A percentile compares a stretch with the other conserved stretches of the same genome.
These are phyloP conservation scores for Aspergillus fischeri DNA, from an alignment of 2,329 filamentous ascomycete genomes.

Conservation along the genomic window DNA sequence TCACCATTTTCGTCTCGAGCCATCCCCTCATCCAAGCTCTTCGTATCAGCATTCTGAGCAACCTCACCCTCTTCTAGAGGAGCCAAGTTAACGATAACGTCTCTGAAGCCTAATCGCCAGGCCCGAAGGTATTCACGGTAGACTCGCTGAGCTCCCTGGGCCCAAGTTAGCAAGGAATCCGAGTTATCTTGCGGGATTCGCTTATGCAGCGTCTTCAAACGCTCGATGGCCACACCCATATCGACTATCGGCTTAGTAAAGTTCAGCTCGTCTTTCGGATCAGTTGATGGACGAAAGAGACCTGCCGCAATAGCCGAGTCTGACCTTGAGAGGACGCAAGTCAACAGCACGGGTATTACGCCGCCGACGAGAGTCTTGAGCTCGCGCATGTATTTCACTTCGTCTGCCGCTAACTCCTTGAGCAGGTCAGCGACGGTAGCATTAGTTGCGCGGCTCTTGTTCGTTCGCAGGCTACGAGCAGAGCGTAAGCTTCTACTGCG, in stretches of 20 bases:
- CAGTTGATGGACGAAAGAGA: conserved; percentile 59
- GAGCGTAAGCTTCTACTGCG: conserved; percentile 69
- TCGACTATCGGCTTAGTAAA: conserved; percentile 84
- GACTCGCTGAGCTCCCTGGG: conserved; percentile 68
- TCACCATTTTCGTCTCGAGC: conserved; percentile 58
- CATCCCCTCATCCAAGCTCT: conserved; percentile 51
- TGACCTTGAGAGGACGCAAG: conserved; percentile 72
- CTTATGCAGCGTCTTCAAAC: conserved; percentile 74
- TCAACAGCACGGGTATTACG: conserved; percentile 87
- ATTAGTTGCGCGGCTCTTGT: conserved; percentile 61
- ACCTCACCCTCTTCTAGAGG: conserved; percentile 64
- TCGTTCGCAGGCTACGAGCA: conserved; percentile 71
- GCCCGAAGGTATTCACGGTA: conserved; percentile 82
- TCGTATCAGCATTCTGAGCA: conserved; percentile 39
- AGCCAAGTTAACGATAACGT: conserved; percentile 88
- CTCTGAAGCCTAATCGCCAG: conserved; percentile 92
- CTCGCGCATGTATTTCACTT: conserved; percentile 83
- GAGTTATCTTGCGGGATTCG: conserved; percentile 72
- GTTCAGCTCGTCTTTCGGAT: conserved; percentile 54
- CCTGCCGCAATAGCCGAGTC: conserved; percentile 61
- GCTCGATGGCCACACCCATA: conserved; percentile 88
- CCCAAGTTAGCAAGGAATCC: conserved; percentile 73
- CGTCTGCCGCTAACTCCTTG: conserved; percentile 75
- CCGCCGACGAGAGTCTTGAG: conserved; percentile 90
- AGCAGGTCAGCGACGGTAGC: conserved; percentile 73